These are phyloP conservation scores for Trametes hirsuta DNA, from an alignment of 1,284 basidiomycete species.

Conservation along the genomic window DNA sequence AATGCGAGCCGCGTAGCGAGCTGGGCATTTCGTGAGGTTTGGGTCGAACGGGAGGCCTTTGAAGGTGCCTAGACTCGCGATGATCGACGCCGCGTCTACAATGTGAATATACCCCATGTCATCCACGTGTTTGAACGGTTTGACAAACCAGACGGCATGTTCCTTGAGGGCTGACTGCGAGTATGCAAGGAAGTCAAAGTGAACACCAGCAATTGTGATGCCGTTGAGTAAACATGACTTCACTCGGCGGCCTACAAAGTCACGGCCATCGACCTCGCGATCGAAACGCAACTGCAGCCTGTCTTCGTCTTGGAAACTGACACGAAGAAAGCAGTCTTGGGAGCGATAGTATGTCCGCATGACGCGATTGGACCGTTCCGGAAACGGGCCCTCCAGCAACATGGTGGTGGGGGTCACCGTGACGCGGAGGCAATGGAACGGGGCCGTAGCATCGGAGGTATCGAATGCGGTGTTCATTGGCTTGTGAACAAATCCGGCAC, in stretches of 20 bases:
- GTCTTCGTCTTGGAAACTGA: constrained; percentile 64
- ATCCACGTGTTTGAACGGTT: constrained; percentile 43
- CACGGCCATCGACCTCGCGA: constrained; percentile 50
- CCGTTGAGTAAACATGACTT: constrained; percentile 47
- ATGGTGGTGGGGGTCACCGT: constrained; percentile 63
- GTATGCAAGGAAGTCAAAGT: constrained; percentile 60
- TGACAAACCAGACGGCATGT: constrained; percentile 62
- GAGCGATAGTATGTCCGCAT: constrained; percentile 53
- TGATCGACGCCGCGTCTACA: constrained; percentile 52
- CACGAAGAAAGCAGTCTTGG: constrained; percentile 63
- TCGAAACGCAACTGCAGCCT: constrained; percentile 52
- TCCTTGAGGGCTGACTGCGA: constrained; percentile 58
- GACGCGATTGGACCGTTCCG: constrained; percentile 69
- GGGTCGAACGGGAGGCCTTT: constrained; percentile 46
- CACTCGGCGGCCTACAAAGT: constrained; percentile 49
- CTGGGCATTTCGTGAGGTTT: constrained; percentile 59
- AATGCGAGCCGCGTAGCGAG: constrained; percentile 70
- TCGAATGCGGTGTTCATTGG: constrained; percentile 9
- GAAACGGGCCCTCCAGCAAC: constrained; percentile 60
- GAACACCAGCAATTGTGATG: constrained; percentile 51
- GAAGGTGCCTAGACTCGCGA: constrained; percentile 57
- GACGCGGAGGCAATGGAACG: constrained; percentile 59
- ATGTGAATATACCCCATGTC: constrained; percentile 26
- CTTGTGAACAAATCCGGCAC: constrained; percentile 29
- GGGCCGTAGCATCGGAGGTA: constrained; percentile 4